Percentiles rank a stretch among this genome's conserved stretches.
These are phyloP conservation scores for Mortierella sp. DNA, from an alignment of 371 early-diverging fungal genomes.

Conservation along the genomic window DNA sequence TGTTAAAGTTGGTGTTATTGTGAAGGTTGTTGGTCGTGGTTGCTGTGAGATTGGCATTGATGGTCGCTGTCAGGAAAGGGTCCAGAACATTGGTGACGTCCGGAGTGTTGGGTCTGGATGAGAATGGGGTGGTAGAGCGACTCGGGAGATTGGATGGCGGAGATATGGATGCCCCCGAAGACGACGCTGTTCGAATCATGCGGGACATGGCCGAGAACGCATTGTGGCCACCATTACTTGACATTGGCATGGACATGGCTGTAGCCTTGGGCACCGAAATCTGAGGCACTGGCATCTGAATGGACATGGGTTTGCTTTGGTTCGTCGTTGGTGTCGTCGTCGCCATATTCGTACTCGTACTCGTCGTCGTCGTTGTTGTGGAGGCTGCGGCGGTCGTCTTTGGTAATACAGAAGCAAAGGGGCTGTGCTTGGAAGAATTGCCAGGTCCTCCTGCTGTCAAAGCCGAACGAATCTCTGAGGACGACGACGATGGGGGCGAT, in stretches of 20 bases:
- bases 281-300: too few species aligned
- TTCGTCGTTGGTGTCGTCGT: background rate
- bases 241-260: too few species aligned
- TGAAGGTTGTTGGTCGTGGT: background rate
- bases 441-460: background rate
- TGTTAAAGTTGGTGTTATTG: background rate
- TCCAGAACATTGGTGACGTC: conserved; percentile 27
- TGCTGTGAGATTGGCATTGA: background rate
- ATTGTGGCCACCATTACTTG: background rate
- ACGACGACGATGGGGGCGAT: background rate
- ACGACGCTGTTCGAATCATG: conserved; percentile 41
- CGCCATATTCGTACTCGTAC: conserved; percentile 1
- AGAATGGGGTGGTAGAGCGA: conserved; percentile 9
- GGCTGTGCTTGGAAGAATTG: background rate
- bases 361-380: background rate
- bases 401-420: conserved; percentile 5
- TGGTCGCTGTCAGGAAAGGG: conserved; percentile 12
- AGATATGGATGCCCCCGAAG: conserved; percentile 6
- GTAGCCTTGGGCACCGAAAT: background rate
- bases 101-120: conserved; percentile 18
- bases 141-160: background rate
- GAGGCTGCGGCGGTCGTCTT: background rate
- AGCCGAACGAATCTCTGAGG: background rate
- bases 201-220: conserved; percentile 48
- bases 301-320: too few species aligned